Percentiles rank a stretch among this genome's conserved stretches.
Evolutionary conservation across 2,329 filamentous ascomycete genomes (phyloP).

Genomic region (Cercospora sojina): DNA sequence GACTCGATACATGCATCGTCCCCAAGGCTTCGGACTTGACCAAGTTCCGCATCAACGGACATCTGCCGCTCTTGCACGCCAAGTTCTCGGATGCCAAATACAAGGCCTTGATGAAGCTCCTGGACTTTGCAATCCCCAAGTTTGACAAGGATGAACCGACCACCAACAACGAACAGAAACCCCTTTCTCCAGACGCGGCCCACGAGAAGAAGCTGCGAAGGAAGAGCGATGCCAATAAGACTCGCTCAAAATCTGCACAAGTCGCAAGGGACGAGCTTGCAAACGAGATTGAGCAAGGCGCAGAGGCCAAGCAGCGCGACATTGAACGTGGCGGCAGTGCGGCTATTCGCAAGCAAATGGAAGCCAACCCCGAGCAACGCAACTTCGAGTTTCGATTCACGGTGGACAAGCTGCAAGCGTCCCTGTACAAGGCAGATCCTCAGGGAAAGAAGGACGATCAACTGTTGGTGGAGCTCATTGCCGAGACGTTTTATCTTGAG

Average conservation of each 20-base stretch:
- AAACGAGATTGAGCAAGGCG: slow-evolving; percentile 59
- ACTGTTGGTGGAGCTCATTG: slow-evolving; percentile 85
- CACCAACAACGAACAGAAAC: slow-evolving; percentile 36
- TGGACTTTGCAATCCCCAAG: slow-evolving; percentile 91
- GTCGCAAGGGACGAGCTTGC: slow-evolving; percentile 72
- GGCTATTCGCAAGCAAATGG: slow-evolving; percentile 28
- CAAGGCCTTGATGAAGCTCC: slow-evolving; percentile 92
- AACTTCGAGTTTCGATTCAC: slow-evolving; percentile 97
- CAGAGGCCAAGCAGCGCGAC: slow-evolving; percentile 56
- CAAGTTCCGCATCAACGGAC: slow-evolving; percentile 85
- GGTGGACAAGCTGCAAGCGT: slow-evolving; percentile 90
- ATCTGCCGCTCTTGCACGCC: slow-evolving; percentile 87
- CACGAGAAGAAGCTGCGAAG: slow-evolving; percentile 39
- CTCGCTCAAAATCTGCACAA: slow-evolving; percentile 70
- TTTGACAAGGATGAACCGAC: slow-evolving; percentile 51
- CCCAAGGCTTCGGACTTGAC: slow-evolving; percentile 92
- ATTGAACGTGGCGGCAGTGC: slow-evolving; percentile 46
- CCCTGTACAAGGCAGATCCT: slow-evolving; percentile 81
- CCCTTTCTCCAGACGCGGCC: slow-evolving; percentile 27
- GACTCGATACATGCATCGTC: slow-evolving; percentile 94
- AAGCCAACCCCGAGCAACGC: slow-evolving; percentile 72
- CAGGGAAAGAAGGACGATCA: slow-evolving; percentile 73
- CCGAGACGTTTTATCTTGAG: slow-evolving; percentile 81
- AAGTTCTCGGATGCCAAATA: slow-evolving; percentile 94
- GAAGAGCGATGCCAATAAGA: slow-evolving; percentile 48